Evolutionary conservation across 495 filamentous ascomycete species (phyloP).

Genomic region (Haplographium delicatum): DNA sequence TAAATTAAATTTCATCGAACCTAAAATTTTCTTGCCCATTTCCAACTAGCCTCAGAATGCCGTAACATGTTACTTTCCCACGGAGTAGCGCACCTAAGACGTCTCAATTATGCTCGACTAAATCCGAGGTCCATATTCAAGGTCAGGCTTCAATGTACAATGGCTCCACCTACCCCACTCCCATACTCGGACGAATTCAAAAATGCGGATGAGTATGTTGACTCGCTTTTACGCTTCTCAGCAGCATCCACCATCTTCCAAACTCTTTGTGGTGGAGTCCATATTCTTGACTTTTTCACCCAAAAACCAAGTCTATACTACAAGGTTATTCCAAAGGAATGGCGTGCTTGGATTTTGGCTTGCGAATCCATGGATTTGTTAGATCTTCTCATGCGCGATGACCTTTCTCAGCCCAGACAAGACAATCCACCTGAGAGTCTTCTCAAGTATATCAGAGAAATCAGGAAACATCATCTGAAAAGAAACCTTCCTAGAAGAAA

Average conservation of each 20-base stretch:
- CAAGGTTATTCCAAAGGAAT: conserved; percentile 66
- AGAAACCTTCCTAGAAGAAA: conserved; percentile 48
- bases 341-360: conserved; percentile 69
- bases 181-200: conserved; percentile 54
- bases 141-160: conserved; percentile 15
- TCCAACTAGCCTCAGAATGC: neutral
- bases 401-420: conserved; percentile 42
- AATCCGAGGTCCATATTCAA: neutral
- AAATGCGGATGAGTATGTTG: conserved; percentile 65
- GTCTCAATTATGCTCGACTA: too few species aligned
- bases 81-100: too few species aligned
- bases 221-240: conserved; percentile 70
- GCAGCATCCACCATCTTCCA: conserved; percentile 74
- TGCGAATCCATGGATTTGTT: conserved; percentile 69
- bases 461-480: conserved; percentile 63
- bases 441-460: conserved; percentile 65
- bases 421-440: conserved; percentile 57
- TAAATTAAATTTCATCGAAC: too few species aligned
- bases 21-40: too few species aligned
- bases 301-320: conserved; percentile 70
- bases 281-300: conserved; percentile 96
- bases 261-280: conserved; percentile 84
- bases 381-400: conserved; percentile 71
- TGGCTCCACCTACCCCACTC: conserved; percentile 47
- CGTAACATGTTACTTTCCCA: neutral